phyloP scores from a whole-genome alignment of 805 yeast species.

The Pichia heedii region DNA sequence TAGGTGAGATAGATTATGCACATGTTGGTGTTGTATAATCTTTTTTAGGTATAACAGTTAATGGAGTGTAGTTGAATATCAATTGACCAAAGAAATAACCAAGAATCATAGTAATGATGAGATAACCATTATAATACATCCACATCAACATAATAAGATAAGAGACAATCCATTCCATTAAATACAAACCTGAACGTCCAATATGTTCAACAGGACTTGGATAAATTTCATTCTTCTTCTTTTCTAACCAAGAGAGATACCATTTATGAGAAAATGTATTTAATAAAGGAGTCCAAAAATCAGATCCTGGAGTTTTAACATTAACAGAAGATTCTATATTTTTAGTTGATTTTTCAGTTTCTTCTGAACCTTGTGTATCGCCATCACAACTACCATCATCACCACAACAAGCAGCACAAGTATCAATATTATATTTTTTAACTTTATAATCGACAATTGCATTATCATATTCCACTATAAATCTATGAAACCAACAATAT shows the following conservation, averaged over 20 bases:
- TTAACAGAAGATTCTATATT: background rate
- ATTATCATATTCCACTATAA: slow-evolving; percentile 42
- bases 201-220: slow-evolving; percentile 45
- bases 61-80: slow-evolving; percentile 31
- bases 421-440: slow-evolving; percentile 4
- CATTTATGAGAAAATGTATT: slow-evolving; percentile 23
- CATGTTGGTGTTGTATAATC: slow-evolving; percentile 2
- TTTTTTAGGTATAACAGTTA: slow-evolving; percentile 8
- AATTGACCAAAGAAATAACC: slow-evolving; percentile 55
- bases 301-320: slow-evolving; percentile 9
- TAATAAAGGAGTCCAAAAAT: slow-evolving; percentile 16
- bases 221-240: slow-evolving; percentile 12
- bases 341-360: background rate
- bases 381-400: slow-evolving; percentile 4
- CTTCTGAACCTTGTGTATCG: background rate
- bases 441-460: slow-evolving; percentile 25
- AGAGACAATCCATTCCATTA: slow-evolving; percentile 54
- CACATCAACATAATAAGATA: slow-evolving; percentile 62
- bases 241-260: slow-evolving; percentile 15
- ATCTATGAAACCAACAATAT: slow-evolving; percentile 48
- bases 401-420: slow-evolving; percentile 1
- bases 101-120: slow-evolving; percentile 51
- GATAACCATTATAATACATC: slow-evolving; percentile 69
- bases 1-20: background rate
- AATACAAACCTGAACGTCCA: slow-evolving; percentile 39